A percentile compares a stretch with the other conserved stretches of the same genome.
Evolutionary conservation across 257 asterid species (phyloP).

Genomic region (Jacaranda mimosifolia): DNA sequence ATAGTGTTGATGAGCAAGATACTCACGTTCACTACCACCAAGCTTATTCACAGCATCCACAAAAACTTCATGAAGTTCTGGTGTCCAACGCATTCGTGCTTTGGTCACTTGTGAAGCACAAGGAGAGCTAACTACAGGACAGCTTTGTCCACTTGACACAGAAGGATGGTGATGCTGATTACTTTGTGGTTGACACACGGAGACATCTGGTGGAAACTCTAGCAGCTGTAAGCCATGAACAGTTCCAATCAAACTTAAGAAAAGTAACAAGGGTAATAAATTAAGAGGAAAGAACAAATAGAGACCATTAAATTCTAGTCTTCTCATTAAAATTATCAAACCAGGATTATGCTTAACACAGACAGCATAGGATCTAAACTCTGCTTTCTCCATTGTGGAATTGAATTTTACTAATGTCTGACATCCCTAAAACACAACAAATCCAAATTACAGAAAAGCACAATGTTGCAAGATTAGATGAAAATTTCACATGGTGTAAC

Average conservation of each 20-base stretch:
- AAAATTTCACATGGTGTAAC: too few species aligned
- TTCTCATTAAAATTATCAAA: background rate
- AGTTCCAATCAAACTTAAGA: conserved; percentile 15
- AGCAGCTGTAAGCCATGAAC: conserved; percentile 52
- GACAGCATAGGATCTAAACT: conserved; percentile 1
- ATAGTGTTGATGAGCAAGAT: conserved; percentile 30
- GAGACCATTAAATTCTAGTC: background rate
- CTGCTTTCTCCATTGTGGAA: background rate
- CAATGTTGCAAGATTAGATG: too few species aligned
- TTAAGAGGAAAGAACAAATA: background rate
- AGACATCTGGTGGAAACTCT: conserved; percentile 48
- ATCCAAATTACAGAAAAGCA: too few species aligned
- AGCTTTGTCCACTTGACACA: conserved; percentile 42
- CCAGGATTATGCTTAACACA: background rate
- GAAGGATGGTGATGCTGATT: conserved; percentile 39
- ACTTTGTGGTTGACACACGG: conserved; percentile 41
- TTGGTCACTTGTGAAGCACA: conserved; percentile 58
- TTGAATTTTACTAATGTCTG: background rate
- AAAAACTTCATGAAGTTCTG: conserved; percentile 86
- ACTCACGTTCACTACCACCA: conserved; percentile 88
- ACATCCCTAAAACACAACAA: too few species aligned
- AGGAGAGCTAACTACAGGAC: conserved; percentile 52
- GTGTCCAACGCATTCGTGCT: conserved; percentile 97
- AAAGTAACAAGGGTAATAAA: background rate
- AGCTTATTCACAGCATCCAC: conserved; percentile 81